Percentiles rank a stretch among this genome's conserved stretches.
phyloP scores from a whole-genome alignment of 495 filamentous ascomycete genomes.

The Talaromyces borbonicus region DNA sequence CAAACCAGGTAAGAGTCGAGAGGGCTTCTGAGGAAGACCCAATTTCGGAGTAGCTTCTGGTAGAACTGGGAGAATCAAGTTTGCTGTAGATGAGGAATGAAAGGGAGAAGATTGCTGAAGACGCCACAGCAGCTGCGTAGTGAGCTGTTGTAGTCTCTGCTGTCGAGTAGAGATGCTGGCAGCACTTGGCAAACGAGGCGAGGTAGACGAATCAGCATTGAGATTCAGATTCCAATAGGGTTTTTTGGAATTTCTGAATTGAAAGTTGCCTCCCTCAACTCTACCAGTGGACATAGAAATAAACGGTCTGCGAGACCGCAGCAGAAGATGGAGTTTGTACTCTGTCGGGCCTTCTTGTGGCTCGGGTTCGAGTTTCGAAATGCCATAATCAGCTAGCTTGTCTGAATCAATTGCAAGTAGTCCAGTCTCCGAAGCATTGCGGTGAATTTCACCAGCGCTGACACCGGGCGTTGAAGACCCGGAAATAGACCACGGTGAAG shows the following conservation, averaged over 20 bases:
- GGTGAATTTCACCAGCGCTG: constrained; percentile 13
- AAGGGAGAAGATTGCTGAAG: constrained; percentile 90
- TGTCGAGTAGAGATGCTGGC: constrained; percentile 49
- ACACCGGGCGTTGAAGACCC: constrained; percentile 32
- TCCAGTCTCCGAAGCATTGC: constrained; percentile 16
- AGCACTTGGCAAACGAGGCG: constrained; percentile 21
- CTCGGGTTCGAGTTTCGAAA: constrained; percentile 76
- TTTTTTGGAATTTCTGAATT: constrained; percentile 26
- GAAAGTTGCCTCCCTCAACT: constrained; percentile 50
- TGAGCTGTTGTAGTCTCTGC: constrained; percentile 78
- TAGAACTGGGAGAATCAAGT: constrained; percentile 62
- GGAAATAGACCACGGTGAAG: constrained; percentile 74
- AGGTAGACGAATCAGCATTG: constrained; percentile 16
- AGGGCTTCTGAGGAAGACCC: constrained; percentile 45
- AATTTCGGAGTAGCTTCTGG: constrained; percentile 51
- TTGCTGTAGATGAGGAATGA: constrained; percentile 63
- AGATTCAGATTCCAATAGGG: constrained; percentile 13
- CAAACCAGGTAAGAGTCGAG: constrained; percentile 63
- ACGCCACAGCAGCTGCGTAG: constrained; percentile 90
- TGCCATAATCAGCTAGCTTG: constrained; percentile 55
- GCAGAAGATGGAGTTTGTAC: constrained; percentile 90
- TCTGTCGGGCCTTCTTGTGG: constrained; percentile 91
- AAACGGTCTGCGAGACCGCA: constrained; percentile 68
- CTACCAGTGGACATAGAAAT: constrained; percentile 50
- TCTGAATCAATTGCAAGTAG: constrained; percentile 30